Evolutionary conservation across 768 basidiomycete species (phyloP).

Genomic region (Hypsizygus marmoreus): DNA sequence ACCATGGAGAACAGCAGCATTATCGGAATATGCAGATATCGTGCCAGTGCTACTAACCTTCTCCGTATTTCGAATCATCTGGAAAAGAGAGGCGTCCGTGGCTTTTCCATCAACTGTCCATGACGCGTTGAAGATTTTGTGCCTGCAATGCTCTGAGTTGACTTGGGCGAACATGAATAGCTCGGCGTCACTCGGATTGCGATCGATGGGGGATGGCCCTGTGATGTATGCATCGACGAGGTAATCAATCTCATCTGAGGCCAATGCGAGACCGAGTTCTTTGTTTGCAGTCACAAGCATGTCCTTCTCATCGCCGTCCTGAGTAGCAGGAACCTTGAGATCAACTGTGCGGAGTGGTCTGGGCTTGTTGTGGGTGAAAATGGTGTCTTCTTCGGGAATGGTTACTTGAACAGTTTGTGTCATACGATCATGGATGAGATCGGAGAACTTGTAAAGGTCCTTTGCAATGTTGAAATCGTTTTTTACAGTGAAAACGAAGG

Average conservation of each 20-base stretch:
- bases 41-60: conserved; percentile 72
- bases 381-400: conserved; percentile 54
- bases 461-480: conserved; percentile 41
- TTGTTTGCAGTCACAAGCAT: conserved; percentile 78
- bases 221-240: conserved; percentile 85
- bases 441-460: conserved; percentile 56
- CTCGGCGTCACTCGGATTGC: conserved; percentile 96
- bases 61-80: conserved; percentile 98
- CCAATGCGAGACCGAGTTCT: conserved; percentile 87
- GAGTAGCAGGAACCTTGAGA: conserved; percentile 48
- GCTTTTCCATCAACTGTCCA: conserved; percentile 84
- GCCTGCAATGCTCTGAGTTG: conserved; percentile 99
- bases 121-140: conserved; percentile 98
- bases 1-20: conserved; percentile 92
- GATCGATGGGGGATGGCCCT: conserved; percentile 62
- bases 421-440: conserved; percentile 94
- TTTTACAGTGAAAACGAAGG: conserved; percentile 59
- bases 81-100: conserved; percentile 78
- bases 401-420: conserved; percentile 74
- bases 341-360: conserved; percentile 22
- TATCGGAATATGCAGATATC: conserved; percentile 96
- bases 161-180: conserved; percentile 99
- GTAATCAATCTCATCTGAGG: conserved; percentile 88
- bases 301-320: conserved; percentile 49
- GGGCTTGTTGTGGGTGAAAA: conserved; percentile 66